A percentile compares a stretch with the other conserved stretches of the same genome.
phyloP scores from a whole-genome alignment of 2,329 filamentous ascomycete species.

The Paecilomyces sp. region DNA sequence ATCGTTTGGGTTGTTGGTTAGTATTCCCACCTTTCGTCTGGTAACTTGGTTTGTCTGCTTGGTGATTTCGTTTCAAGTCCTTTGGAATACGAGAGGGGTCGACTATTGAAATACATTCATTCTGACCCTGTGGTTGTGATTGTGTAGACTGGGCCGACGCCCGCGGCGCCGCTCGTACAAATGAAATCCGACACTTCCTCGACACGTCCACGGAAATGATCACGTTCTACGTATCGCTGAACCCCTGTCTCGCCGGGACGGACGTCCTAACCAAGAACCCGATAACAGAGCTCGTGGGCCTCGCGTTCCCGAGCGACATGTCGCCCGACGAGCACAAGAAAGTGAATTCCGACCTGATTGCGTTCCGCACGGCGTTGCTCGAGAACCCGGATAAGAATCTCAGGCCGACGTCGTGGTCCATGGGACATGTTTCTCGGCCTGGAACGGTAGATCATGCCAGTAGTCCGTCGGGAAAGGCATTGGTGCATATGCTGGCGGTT shows the following conservation, averaged over 20 bases:
- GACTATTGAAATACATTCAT: too few relatives aligned
- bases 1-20: constrained; percentile 32
- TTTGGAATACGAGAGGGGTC: neutral
- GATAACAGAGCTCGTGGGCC: constrained; percentile 43
- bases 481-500: constrained; percentile 36
- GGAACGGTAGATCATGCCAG: constrained; percentile 20
- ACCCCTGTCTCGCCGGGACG: constrained; percentile 16
- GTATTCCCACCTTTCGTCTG: constrained; percentile 3
- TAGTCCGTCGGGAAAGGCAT: constrained; percentile 36
- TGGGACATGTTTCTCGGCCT: constrained; percentile 31
- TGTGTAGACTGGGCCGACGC: constrained; percentile 26
- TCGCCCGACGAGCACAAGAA: constrained; percentile 18
- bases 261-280: constrained; percentile 30
- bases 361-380: constrained; percentile 29
- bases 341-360: constrained; percentile 24
- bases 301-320: constrained; percentile 35
- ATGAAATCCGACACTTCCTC: constrained; percentile 17
- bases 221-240: constrained; percentile 24
- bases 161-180: constrained; percentile 13
- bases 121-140: too few relatives aligned
- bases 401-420: constrained; percentile 22
- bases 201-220: constrained; percentile 13
- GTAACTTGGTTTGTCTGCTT: neutral
- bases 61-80: neutral
- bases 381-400: constrained; percentile 22